Conservation (phyloP, 2,329 filamentous ascomycete genomes). For the Cercospora sojina region DNA sequence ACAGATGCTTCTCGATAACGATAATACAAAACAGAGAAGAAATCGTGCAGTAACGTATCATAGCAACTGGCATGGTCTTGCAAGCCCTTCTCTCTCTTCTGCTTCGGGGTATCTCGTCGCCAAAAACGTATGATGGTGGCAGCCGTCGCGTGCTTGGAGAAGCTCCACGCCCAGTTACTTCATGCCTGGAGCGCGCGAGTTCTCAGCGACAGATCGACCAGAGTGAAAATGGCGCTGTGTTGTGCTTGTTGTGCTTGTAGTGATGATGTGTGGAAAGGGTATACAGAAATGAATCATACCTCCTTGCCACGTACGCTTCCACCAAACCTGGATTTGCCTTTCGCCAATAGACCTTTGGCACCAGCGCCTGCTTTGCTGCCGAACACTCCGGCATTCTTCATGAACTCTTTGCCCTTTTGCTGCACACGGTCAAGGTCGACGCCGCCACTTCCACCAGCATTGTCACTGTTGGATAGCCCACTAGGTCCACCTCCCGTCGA, state of each 20-base stretch:
- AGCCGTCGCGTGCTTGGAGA: constrained; percentile 1
- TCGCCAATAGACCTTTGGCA: constrained; percentile 86
- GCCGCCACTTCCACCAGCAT: constrained; percentile 18
- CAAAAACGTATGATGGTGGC: not conserved
- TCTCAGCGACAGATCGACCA: constrained; percentile 22
- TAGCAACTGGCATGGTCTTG: not conserved
- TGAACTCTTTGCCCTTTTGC: constrained; percentile 81
- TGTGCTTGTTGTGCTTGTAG: not conserved
- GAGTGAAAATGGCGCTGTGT: not conserved
- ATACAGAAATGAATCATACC: constrained; percentile 69
- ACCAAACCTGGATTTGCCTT: constrained; percentile 65
- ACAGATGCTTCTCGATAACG: not conserved
- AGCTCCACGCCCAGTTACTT: constrained; percentile 17
- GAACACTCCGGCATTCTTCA: constrained; percentile 75
- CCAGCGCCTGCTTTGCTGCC: constrained; percentile 72
- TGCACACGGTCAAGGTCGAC: constrained; percentile 30
- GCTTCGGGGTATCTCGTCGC: not conserved
- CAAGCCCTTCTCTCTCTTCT: not conserved
- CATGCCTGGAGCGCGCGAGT: constrained; percentile 17
- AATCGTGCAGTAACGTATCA: not conserved
- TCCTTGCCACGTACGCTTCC: constrained; percentile 58
- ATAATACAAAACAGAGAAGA: not conserved
- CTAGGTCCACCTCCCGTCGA: constrained; percentile 15
- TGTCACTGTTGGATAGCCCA: constrained; percentile 31
- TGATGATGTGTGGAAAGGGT: constrained; percentile 3